phyloP scores from a whole-genome alignment of 352 stramenopile genomes.

The Pythium volutum region DNA sequence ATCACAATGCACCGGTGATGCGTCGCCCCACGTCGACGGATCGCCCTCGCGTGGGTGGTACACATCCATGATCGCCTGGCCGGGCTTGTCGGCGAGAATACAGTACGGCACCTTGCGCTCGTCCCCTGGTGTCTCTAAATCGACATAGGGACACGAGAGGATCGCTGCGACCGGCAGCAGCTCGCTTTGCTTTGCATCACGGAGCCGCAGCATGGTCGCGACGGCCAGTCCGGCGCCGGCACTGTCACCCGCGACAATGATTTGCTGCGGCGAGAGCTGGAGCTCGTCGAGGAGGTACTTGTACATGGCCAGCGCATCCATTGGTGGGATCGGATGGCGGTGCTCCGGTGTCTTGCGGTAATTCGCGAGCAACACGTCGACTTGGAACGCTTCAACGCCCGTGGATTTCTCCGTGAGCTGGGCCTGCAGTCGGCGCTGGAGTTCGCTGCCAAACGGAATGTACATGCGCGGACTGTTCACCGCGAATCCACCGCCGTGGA shows the following conservation, averaged over 20 bases:
- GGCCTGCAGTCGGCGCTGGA: conserved; percentile 22
- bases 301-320: conserved; percentile 23
- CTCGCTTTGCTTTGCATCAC: neutral
- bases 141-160: conserved; percentile 34
- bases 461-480: conserved; percentile 26
- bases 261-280: conserved; percentile 1
- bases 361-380: conserved; percentile 19
- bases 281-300: conserved; percentile 12
- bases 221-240: conserved; percentile 17
- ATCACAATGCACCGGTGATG: conserved; percentile 23
- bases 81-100: conserved; percentile 13
- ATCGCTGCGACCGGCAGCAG: conserved; percentile 5
- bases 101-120: conserved; percentile 24
- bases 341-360: conserved; percentile 26
- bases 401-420: neutral
- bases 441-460: conserved; percentile 27
- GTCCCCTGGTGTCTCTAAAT: conserved; percentile 29
- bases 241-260: conserved; percentile 24
- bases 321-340: conserved; percentile 8
- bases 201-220: conserved; percentile 20
- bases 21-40: conserved; percentile 21
- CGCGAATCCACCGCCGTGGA: conserved; percentile 23
- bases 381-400: neutral
- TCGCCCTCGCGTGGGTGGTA: conserved; percentile 21
- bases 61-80: conserved; percentile 7